phyloP scores from a whole-genome alignment of 2,329 filamentous ascomycete genomes.

The Blastomyces gilchristii region DNA sequence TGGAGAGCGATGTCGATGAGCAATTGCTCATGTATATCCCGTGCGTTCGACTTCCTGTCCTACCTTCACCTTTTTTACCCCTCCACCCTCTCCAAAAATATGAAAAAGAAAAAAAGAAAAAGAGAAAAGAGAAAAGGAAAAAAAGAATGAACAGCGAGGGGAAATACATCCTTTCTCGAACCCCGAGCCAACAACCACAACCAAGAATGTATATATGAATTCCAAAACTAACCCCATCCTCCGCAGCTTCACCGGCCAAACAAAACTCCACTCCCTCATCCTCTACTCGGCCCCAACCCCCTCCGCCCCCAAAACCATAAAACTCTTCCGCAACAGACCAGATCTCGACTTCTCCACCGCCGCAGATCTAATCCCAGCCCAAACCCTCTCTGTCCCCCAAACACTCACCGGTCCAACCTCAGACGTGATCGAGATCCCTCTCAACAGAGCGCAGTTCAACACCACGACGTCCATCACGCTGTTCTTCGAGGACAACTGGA shows the following conservation, averaged over 20 bases:
- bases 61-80: constrained; percentile 4
- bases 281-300: constrained; percentile 64
- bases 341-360: constrained; percentile 76
- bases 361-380: constrained; percentile 58
- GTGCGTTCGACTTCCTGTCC: constrained; percentile 42
- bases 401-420: constrained; percentile 42
- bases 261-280: constrained; percentile 83
- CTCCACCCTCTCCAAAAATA: not conserved
- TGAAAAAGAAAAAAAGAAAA: no score
- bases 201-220: not conserved
- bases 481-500: constrained; percentile 89
- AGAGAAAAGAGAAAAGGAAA: no score
- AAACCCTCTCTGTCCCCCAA: constrained; percentile 66
- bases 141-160: no score
- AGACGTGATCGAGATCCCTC: constrained; percentile 76
- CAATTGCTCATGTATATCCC: constrained; percentile 88
- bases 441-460: constrained; percentile 81
- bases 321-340: constrained; percentile 77
- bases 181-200: not conserved
- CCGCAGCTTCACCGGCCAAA: constrained; percentile 75
- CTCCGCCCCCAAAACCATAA: constrained; percentile 69
- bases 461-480: constrained; percentile 71
- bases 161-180: not conserved
- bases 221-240: not conserved
- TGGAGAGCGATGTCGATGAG: constrained; percentile 80